Evolutionary conservation across 2,329 filamentous ascomycete species (phyloP), one percentile per base, ranked within the genome.

Genomic region (Aspergillus brasiliensis): DNA sequence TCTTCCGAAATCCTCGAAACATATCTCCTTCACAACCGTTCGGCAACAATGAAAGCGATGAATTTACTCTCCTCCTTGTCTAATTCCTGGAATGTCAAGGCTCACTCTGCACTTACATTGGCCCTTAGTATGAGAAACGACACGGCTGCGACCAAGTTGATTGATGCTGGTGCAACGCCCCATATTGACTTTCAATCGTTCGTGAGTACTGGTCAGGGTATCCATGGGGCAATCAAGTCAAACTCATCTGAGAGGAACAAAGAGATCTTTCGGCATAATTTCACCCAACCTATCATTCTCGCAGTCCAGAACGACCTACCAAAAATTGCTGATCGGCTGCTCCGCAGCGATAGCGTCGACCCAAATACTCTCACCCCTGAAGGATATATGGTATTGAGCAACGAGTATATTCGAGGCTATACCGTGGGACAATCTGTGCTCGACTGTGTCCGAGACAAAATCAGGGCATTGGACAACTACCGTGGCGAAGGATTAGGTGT

Each of bases 251-350:
- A 88, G 21, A 52, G 73, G 0, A 87, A 86, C 57, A 74, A 82
- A 58, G 72, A 74, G 1, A 65, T 67, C 0, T 91, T 87, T 71
- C 72, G 79, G 3, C 61, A 73, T 5, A 70, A 66, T 1, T 69
- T 83, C 10, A 79, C 84, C 56, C 91, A 94, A 68, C 91, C 91
- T 0, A 76, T 95, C 13, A 79, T 92, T 8, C 59, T 81, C 3
- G 91, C 91, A 2, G 74, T 83, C 3, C 13, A 82, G 76, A 69
- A 73, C 7, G 82, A 85, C 67, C 59, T 87, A 68, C 74, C 77
- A n/a, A 76, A 80, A 0, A 70, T 87, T 5, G 86, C 85, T 1
- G 67, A 85, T 3, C 77, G 83, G 42, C 80, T 96, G 2, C 71
- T 96, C 1, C 77, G 84, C 15, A 78, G 78, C 15, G 90, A 90